Conservation (phyloP, 257 asterid genomes). For the Schizonepeta tenuifolia region DNA sequence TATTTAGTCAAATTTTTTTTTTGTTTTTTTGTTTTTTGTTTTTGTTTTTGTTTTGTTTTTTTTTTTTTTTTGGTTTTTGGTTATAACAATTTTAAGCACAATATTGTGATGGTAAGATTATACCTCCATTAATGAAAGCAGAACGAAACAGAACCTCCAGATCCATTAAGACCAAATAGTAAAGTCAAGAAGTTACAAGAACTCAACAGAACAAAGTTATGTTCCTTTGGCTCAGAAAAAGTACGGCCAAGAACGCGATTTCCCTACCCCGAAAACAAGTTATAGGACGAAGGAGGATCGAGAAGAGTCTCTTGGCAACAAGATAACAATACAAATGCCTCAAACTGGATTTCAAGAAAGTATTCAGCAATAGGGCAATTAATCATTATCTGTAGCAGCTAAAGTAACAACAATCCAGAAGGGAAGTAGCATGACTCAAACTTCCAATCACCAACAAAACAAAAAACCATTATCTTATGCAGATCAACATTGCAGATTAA, state of each 20-base stretch:
- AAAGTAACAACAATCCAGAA: conserved; percentile 12
- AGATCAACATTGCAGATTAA: neutral
- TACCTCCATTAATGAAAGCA: neutral
- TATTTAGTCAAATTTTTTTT: too few relatives aligned
- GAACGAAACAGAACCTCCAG: neutral
- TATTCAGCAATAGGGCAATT: neutral
- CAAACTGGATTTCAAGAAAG: neutral
- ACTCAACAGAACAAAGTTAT: neutral
- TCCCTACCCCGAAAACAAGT: neutral
- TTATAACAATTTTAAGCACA: too few relatives aligned
- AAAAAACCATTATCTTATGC: neutral
- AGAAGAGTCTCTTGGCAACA: neutral
- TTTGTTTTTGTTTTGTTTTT: too few relatives aligned
- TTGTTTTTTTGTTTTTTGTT: too few relatives aligned
- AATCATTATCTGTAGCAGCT: neutral
- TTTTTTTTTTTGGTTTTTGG: too few relatives aligned
- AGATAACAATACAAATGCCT: neutral
- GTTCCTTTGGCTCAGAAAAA: neutral
- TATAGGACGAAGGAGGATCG: neutral
- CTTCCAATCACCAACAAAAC: neutral
- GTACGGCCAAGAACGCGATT: neutral
- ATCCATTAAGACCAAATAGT: conserved; percentile 17
- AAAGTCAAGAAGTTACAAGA: neutral
- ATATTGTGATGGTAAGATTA: neutral
- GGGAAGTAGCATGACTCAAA: neutral